Conservation (phyloP, 106 monocot species). For the Dendrobium nobile region DNA sequence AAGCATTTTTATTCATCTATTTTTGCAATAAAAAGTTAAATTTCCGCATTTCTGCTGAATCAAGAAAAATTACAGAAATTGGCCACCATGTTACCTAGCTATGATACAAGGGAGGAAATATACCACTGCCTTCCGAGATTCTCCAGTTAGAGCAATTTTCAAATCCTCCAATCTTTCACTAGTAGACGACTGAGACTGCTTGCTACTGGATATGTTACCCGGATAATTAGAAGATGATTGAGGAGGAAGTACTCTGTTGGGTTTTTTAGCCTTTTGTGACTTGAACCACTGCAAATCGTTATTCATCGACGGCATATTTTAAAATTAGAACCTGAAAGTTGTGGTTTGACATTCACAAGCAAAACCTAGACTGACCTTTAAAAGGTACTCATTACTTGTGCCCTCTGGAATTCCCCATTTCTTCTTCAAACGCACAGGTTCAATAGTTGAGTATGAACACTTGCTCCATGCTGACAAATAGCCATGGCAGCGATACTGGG, state of each 20-base stretch:
- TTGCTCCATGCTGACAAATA: constrained; percentile 95
- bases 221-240: constrained; percentile 34
- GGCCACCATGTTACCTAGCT: background rate
- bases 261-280: constrained; percentile 73
- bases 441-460: constrained; percentile 69
- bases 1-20: background rate
- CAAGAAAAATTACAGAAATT: background rate
- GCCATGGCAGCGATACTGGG: constrained; percentile 76
- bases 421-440: constrained; percentile 54
- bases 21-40: background rate
- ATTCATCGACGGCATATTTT: constrained; percentile 4
- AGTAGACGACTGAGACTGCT: constrained; percentile 21
- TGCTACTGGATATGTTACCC: constrained; percentile 6
- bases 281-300: constrained; percentile 80
- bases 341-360: background rate
- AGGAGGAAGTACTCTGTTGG: constrained; percentile 64
- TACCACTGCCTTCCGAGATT: constrained; percentile 34
- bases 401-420: constrained; percentile 91
- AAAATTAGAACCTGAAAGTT: background rate
- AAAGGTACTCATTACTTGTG: constrained; percentile 62
- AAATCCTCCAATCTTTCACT: constrained; percentile 45
- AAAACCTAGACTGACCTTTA: constrained; percentile 38
- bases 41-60: background rate
- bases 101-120: constrained; percentile 5
- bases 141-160: constrained; percentile 63